A percentile compares a stretch with the other conserved stretches of the same genome.
These are phyloP conservation scores for Metschnikowia dekortorum DNA, from an alignment of 805 yeast species.

Conservation along the genomic window DNA sequence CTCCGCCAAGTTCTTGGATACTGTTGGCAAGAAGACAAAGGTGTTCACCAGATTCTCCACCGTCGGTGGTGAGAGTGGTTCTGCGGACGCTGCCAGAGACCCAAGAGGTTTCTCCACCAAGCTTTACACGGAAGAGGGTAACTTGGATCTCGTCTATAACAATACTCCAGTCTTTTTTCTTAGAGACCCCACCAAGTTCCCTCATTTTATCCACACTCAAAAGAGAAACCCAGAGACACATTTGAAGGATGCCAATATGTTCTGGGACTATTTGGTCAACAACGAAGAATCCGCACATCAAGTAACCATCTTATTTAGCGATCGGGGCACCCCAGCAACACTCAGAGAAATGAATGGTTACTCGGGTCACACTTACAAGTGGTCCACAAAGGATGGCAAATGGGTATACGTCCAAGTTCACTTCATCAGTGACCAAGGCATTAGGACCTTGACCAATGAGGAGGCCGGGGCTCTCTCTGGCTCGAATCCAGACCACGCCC, in stretches of 20 bases:
- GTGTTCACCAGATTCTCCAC: constrained; percentile 74
- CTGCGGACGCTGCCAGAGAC: constrained; percentile 81
- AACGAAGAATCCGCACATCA: constrained; percentile 76
- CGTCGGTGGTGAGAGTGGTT: constrained; percentile 81
- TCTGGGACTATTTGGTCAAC: constrained; percentile 76
- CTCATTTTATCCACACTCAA: constrained; percentile 85
- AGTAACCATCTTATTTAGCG: constrained; percentile 67
- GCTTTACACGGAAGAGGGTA: constrained; percentile 80
- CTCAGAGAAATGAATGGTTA: constrained; percentile 79
- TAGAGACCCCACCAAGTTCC: constrained; percentile 83
- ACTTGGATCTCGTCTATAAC: constrained; percentile 79
- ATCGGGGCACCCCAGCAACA: constrained; percentile 77
- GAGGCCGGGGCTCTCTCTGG: constrained; percentile 68
- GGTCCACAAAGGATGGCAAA: constrained; percentile 70
- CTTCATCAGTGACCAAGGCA: constrained; percentile 62
- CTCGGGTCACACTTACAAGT: constrained; percentile 81
- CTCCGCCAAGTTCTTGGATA: constrained; percentile 24
- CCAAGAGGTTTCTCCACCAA: constrained; percentile 84
- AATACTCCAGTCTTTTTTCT: constrained; percentile 83
- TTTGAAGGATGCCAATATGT: constrained; percentile 74
- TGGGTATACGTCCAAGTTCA: constrained; percentile 80
- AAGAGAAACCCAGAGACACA: constrained; percentile 80
- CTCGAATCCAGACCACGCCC: constrained; percentile 77
- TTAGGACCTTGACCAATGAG: constrained; percentile 50
- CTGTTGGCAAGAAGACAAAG: constrained; percentile 27